Evolutionary conservation across 331 rosid species (phyloP), one percentile per base, ranked within the genome.

Genomic region (Phaseolus coccineus): DNA sequence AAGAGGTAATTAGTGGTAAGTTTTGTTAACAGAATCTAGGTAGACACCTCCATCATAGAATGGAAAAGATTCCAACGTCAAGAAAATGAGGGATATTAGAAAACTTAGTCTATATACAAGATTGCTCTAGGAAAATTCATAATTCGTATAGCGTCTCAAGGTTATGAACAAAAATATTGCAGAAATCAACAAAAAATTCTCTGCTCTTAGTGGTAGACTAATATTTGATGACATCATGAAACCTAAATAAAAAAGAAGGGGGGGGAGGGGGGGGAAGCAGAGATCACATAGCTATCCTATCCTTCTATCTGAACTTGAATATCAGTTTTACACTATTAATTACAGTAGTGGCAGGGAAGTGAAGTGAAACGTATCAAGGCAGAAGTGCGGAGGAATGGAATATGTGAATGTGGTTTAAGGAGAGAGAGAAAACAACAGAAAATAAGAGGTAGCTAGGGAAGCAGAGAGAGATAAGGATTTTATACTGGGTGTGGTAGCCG

Each of bases 81-180:
- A 57, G 55, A 73, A 19, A 73, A 57, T 39, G 44, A 74, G 53
- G 44, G 40, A 16, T 46, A 58, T 25, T 42, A 55, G 53, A 77
- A 77, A 9, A 25, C 56, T 14, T 56, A 19, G 25, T 16, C 16
- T 10, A 58, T 19, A 30, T 67, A 22, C 14, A 53, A 8, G 25
- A 66, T 42, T 59, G 4, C 42, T 40, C 35, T 28, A 42, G 37
- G 53, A 44, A 69, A 56, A 66, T 14, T 56, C 7, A 40, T 27
- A 42, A 44, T 42, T 56, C 27, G 55, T 15, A 40, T 77, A 40
- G 10, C 5, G 52, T 16, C 64, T 74, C 68, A 10, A 35, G 57
- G 11, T 53, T 53, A 31, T n/a, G 68, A 53, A 66, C 46, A 58
- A 6, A 58, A 12, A 28, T 58, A 28, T 13, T 59, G 28, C 71